phyloP scores from a whole-genome alignment of 495 filamentous ascomycete species.

The Tuber brumale region DNA sequence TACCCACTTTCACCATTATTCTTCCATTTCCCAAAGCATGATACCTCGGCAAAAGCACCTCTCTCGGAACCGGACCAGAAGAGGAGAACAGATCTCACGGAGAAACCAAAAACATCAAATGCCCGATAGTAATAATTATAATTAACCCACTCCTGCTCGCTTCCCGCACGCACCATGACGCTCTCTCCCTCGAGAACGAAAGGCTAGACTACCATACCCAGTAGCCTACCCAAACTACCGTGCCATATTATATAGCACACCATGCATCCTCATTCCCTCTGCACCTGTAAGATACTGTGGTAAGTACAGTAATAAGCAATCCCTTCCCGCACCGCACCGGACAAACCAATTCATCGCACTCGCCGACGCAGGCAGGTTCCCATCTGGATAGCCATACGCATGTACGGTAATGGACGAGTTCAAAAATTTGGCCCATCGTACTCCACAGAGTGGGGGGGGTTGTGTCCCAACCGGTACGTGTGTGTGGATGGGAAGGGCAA shows the following conservation, averaged over 20 bases:
- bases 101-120: neutral
- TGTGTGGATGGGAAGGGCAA: neutral
- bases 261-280: no score
- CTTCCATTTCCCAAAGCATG: no score
- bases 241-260: neutral
- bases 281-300: neutral
- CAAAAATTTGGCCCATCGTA: neutral
- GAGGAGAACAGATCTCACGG: neutral
- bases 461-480: neutral
- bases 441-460: neutral
- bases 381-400: neutral
- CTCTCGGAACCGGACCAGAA: neutral
- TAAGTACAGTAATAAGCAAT: neutral
- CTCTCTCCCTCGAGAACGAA: neutral
- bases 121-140: neutral
- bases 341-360: neutral
- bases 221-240: neutral
- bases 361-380: neutral
- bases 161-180: neutral
- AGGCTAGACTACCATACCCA: neutral
- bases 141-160: neutral
- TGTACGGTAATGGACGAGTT: neutral
- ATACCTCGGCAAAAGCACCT: neutral
- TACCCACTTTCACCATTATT: neutral
- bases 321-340: neutral